Conservation (phyloP, 2,329 filamentous ascomycete genomes). For the Atkinsonella hypoxylon region DNA sequence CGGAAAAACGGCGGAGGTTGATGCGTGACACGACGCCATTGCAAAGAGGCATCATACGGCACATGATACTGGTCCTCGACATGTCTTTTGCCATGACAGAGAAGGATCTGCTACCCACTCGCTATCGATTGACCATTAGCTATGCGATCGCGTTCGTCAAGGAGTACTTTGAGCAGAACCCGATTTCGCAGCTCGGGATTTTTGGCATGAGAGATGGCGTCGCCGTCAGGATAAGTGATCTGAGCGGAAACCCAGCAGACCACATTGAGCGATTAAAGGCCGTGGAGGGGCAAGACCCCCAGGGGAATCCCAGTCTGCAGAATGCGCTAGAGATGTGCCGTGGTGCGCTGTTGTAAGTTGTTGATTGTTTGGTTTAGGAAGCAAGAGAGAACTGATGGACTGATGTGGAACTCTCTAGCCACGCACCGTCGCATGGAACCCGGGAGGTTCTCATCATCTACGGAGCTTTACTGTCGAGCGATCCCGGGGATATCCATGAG, state of each 20-base stretch:
- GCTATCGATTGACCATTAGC: slow-evolving; percentile 69
- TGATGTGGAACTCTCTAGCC: slow-evolving; percentile 33
- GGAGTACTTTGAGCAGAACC: slow-evolving; percentile 97
- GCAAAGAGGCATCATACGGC: slow-evolving; percentile 95
- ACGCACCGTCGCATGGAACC: slow-evolving; percentile 87
- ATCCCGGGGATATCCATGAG: slow-evolving; percentile 90
- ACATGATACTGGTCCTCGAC: slow-evolving; percentile 82
- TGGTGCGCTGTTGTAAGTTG: slow-evolving; percentile 66
- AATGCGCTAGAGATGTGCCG: slow-evolving; percentile 94
- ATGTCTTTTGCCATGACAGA: slow-evolving; percentile 89
- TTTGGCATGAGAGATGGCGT: slow-evolving; percentile 90
- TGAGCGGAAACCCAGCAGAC: slow-evolving; percentile 82
- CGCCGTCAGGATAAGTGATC: slow-evolving; percentile 72
- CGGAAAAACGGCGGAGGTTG: slow-evolving; percentile 68
- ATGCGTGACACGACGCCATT: slow-evolving; percentile 89
- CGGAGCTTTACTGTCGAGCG: slow-evolving; percentile 78
- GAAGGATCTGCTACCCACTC: slow-evolving; percentile 84
- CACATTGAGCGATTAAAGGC: slow-evolving; percentile 67
- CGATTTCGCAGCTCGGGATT: slow-evolving; percentile 88
- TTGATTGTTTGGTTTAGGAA: neutral
- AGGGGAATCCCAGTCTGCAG: slow-evolving; percentile 72
- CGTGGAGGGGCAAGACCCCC: slow-evolving; percentile 53
- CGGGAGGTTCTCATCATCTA: slow-evolving; percentile 86
- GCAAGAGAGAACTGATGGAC: neutral
- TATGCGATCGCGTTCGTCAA: slow-evolving; percentile 80